These are phyloP conservation scores for Lactifluus rugatus DNA, from an alignment of 768 basidiomycete genomes.

Conservation along the genomic window DNA sequence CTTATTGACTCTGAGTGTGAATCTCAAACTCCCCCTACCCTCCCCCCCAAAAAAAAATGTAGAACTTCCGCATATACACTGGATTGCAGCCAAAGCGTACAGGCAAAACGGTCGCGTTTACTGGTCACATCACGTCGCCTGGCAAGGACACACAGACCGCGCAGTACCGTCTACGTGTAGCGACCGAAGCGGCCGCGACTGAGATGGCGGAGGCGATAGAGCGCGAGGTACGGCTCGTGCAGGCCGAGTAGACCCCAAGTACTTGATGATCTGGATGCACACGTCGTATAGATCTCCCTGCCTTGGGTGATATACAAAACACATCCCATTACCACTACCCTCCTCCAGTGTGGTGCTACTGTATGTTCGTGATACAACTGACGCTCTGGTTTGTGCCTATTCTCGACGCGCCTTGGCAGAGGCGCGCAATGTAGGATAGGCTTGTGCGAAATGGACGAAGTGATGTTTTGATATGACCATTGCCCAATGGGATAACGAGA, in stretches of 20 bases:
- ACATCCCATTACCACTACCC: no score
- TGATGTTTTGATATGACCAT: no score
- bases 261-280: background rate
- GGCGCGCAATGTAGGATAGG: no score
- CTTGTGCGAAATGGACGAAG: no score
- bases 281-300: background rate
- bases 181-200: constrained; percentile 47
- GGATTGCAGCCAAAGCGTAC: constrained; percentile 44
- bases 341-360: no score
- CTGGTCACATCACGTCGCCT: constrained; percentile 49
- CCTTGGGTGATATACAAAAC: no score
- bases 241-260: background rate
- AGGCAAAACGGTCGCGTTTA: constrained; percentile 50
- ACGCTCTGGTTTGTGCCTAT: no score
- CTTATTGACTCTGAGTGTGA: background rate
- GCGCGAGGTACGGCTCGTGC: constrained; percentile 33
- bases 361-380: no score
- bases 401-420: no score
- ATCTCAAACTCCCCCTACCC: background rate
- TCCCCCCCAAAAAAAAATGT: no score
- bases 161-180: constrained; percentile 53
- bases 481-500: no score
- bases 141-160: constrained; percentile 33
- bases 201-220: constrained; percentile 52
- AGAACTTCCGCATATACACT: constrained; percentile 68